These are phyloP conservation scores for Cryphonectria carpinicola DNA, from an alignment of 2,329 filamentous ascomycete genomes.

Conservation along the genomic window DNA sequence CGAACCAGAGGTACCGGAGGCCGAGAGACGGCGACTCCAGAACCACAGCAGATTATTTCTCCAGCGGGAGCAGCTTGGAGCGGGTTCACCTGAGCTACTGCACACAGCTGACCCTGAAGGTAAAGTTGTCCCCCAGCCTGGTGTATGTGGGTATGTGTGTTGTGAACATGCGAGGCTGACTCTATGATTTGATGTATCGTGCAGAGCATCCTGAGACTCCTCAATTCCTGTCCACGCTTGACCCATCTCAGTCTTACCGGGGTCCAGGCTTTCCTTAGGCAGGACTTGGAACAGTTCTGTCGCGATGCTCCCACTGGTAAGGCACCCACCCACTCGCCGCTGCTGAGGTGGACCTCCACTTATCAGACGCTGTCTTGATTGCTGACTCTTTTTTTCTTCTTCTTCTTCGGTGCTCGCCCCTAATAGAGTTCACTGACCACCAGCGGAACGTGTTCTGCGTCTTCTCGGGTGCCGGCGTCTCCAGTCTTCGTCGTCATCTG, in stretches of 20 bases:
- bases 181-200: slow-evolving; percentile 36
- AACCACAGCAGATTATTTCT: slow-evolving; percentile 56
- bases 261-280: slow-evolving; percentile 84
- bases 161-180: slow-evolving; percentile 23
- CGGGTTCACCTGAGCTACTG: slow-evolving; percentile 97
- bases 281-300: slow-evolving; percentile 84
- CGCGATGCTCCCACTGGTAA: slow-evolving; percentile 77
- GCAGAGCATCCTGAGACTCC: slow-evolving; percentile 84
- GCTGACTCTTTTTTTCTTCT: slow-evolving; percentile 8
- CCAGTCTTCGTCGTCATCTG: slow-evolving; percentile 75
- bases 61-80: slow-evolving; percentile 72
- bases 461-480: slow-evolving; percentile 87
- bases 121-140: slow-evolving; percentile 49
- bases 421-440: slow-evolving; percentile 86
- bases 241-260: slow-evolving; percentile 95
- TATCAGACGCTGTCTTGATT: background rate
- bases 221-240: slow-evolving; percentile 89
- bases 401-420: background rate
- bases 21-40: slow-evolving; percentile 54
- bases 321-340: slow-evolving; percentile 30
- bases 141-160: background rate
- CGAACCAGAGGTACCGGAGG: slow-evolving; percentile 58
- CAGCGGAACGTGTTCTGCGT: slow-evolving; percentile 97
- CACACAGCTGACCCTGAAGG: slow-evolving; percentile 78
- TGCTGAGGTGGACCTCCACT: background rate